These are phyloP conservation scores for Citrullus amarus DNA, from an alignment of 306 rosid species.

Conservation along the genomic window DNA sequence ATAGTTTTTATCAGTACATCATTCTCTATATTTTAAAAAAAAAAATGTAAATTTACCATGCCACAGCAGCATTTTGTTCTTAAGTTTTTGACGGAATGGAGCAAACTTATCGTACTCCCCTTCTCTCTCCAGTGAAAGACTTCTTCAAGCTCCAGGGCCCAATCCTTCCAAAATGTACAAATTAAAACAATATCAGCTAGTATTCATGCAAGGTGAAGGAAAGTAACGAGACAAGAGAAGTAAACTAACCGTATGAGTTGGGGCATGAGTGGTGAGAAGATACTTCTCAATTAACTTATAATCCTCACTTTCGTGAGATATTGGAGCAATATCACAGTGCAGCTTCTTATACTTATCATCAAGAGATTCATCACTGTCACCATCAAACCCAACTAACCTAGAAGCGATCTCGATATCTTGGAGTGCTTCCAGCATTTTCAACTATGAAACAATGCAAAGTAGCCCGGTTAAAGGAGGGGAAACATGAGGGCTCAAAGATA, in stretches of 20 bases:
- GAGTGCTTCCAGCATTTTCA: constrained; percentile 98
- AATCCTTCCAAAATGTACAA: constrained; percentile 43
- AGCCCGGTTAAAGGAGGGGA: not conserved
- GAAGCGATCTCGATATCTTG: constrained; percentile 99
- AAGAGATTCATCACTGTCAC: constrained; percentile 56
- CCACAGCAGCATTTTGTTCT: constrained; percentile 95
- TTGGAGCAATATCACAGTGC: constrained; percentile 57
- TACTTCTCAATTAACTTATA: constrained; percentile 64
- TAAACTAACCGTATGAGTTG: constrained; percentile 74
- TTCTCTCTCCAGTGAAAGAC: constrained; percentile 82
- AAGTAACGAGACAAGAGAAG: not conserved
- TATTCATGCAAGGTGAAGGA: not conserved
- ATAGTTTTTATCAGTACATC: not conserved
- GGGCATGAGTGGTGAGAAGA: constrained; percentile 87
- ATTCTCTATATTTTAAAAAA: not conserved
- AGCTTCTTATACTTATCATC: constrained; percentile 91
- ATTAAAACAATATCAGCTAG: not conserved
- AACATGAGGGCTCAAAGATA: constrained; percentile 1
- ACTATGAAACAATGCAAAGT: constrained; percentile 33
- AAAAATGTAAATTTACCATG: constrained; percentile 50
- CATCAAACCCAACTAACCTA: constrained; percentile 88
- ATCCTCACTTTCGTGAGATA: constrained; percentile 79
- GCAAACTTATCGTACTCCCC: constrained; percentile 69
- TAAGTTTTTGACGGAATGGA: constrained; percentile 46
- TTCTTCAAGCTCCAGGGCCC: constrained; percentile 95